Evolutionary conservation across 352 stramenopile species (phyloP).

Genomic region (Phytophthora agathidicida): DNA sequence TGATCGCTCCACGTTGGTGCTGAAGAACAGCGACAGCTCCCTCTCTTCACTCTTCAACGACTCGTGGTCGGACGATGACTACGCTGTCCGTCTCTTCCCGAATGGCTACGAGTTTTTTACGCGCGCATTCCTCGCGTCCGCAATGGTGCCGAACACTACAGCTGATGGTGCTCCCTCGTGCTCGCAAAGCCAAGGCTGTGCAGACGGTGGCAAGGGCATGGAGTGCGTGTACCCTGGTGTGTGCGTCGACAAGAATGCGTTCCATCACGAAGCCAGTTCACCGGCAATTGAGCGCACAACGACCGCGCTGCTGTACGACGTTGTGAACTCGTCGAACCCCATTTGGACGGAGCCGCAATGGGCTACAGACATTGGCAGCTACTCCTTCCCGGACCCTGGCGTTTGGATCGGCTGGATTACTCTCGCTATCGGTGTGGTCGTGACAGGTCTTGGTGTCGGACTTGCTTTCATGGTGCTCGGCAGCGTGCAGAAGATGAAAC

Average conservation of each 20-base stretch:
- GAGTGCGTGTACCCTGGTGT: slow-evolving; percentile 85
- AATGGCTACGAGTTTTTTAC: slow-evolving; percentile 87
- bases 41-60: slow-evolving; percentile 58
- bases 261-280: slow-evolving; percentile 82
- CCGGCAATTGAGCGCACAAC: slow-evolving; percentile 64
- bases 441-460: slow-evolving; percentile 48
- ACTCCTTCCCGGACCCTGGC: slow-evolving; percentile 83
- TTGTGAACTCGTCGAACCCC: slow-evolving; percentile 72
- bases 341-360: slow-evolving; percentile 82
- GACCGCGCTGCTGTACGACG: slow-evolving; percentile 52
- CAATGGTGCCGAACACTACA: slow-evolving; percentile 52
- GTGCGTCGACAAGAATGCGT: slow-evolving; percentile 58
- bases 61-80: slow-evolving; percentile 58
- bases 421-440: slow-evolving; percentile 52
- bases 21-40: slow-evolving; percentile 41
- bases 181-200: slow-evolving; percentile 61
- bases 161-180: slow-evolving; percentile 44
- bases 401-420: slow-evolving; percentile 76
- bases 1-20: slow-evolving; percentile 60
- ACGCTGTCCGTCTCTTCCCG: slow-evolving; percentile 71
- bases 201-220: slow-evolving; percentile 47
- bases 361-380: slow-evolving; percentile 69
- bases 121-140: slow-evolving; percentile 67
- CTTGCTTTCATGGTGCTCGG: slow-evolving; percentile 57
- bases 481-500: slow-evolving; percentile 84